Conservation (phyloP, 169 alveolate genomes). For the Plasmodium coatneyi region DNA sequence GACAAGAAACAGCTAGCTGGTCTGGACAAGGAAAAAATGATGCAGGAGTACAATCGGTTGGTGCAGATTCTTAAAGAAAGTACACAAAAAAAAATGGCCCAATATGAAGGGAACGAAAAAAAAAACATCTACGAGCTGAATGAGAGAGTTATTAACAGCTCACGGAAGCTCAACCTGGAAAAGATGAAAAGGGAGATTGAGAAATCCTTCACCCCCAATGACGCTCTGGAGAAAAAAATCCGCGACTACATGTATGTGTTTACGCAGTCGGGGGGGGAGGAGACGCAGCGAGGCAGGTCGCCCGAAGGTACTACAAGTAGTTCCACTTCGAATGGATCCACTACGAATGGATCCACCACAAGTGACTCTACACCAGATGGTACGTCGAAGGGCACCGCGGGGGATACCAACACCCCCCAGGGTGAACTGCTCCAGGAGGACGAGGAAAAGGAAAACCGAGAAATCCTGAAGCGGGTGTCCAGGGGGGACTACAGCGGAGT, state of each 20-base stretch:
- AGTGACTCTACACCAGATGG: neutral
- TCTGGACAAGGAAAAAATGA: slow-evolving; percentile 55
- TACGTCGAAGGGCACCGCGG: no score
- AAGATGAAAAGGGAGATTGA: slow-evolving; percentile 38
- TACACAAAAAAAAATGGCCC: slow-evolving; percentile 5
- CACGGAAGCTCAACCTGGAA: slow-evolving; percentile 19
- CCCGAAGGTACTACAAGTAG: neutral
- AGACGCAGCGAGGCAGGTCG: no score
- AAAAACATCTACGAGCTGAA: slow-evolving; percentile 42
- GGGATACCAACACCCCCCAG: neutral
- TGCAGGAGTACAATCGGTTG: slow-evolving; percentile 41
- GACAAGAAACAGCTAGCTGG: slow-evolving; percentile 3
- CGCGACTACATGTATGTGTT: slow-evolving; percentile 66
- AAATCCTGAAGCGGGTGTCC: slow-evolving; percentile 1
- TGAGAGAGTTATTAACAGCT: slow-evolving; percentile 49
- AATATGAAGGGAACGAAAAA: slow-evolving; percentile 42
- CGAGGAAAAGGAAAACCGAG: slow-evolving; percentile 23
- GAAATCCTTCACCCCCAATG: slow-evolving; percentile 11
- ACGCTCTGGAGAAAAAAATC: slow-evolving; percentile 17
- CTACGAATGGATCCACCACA: neutral
- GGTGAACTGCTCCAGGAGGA: slow-evolving; percentile 2
- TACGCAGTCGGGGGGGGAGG: slow-evolving; percentile 54
- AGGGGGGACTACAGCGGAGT: slow-evolving; percentile 54
- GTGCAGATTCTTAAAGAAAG: slow-evolving; percentile 16
- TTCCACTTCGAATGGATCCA: neutral